Evolutionary conservation across 345 rosid genomes (phyloP).

Genomic region (Raphanus sativus): DNA sequence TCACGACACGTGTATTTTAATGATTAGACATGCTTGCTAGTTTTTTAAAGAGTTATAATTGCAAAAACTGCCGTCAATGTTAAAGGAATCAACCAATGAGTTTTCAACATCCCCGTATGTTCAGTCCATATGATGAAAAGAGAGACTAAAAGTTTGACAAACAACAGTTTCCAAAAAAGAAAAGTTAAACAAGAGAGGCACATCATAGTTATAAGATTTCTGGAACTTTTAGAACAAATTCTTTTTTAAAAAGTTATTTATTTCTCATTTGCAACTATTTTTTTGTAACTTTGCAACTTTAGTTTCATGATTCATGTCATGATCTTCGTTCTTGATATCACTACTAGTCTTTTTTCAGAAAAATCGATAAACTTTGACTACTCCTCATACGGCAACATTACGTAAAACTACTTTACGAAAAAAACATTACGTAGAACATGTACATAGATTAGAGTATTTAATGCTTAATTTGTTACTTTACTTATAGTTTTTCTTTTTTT

Average conservation of each 20-base stretch:
- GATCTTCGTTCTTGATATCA: neutral
- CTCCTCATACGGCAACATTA: neutral
- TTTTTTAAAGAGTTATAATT: constrained; percentile 16
- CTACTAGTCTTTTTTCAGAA: neutral
- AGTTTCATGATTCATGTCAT: constrained; percentile 30
- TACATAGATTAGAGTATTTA: neutral
- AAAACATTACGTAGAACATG: neutral
- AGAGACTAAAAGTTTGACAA: constrained; percentile 12
- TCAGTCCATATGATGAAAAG: constrained; percentile 8
- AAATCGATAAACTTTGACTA: neutral
- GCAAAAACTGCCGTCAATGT: constrained; percentile 28
- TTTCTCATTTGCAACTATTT: constrained; percentile 5
- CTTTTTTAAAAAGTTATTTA: neutral
- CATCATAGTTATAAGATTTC: neutral
- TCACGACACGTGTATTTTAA: constrained; percentile 19
- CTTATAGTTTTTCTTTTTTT: too few species aligned
- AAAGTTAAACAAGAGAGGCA: neutral
- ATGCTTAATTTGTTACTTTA: too few species aligned
- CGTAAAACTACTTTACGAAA: too few species aligned
- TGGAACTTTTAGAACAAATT: neutral
- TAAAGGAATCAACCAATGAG: constrained; percentile 26
- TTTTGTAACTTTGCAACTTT: constrained; percentile 16
- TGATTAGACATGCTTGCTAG: constrained; percentile 6
- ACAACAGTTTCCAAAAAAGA: too few species aligned
- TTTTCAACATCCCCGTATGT: constrained; percentile 1